phyloP scores from a whole-genome alignment of 2,329 filamentous ascomycete genomes.

The Zelopaecilomyces penicillatus region DNA sequence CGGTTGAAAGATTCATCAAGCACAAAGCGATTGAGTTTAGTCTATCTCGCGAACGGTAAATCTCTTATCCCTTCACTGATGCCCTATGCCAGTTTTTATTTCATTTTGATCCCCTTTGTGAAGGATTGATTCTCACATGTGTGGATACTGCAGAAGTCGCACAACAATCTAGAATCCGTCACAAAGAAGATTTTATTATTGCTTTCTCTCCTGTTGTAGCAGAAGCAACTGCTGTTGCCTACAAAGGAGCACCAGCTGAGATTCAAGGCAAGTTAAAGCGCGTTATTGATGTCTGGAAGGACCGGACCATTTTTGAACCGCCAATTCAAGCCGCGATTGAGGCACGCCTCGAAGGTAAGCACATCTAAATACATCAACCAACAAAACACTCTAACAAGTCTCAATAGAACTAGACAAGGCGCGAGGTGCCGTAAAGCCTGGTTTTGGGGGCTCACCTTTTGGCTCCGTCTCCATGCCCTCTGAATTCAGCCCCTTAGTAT shows the following conservation, averaged over 20 bases:
- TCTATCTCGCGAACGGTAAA: slow-evolving; percentile 92
- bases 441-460: slow-evolving; percentile 46
- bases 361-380: too few relatives aligned
- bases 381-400: background rate
- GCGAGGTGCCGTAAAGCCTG: slow-evolving; percentile 42
- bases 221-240: slow-evolving; percentile 82
- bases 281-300: slow-evolving; percentile 91
- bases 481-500: slow-evolving; percentile 69
- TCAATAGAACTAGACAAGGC: slow-evolving; percentile 53
- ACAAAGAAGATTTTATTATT: slow-evolving; percentile 84
- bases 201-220: slow-evolving; percentile 89
- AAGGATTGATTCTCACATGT: slow-evolving; percentile 1
- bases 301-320: slow-evolving; percentile 73
- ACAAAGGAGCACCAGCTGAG: slow-evolving; percentile 79
- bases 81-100: background rate
- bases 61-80: background rate
- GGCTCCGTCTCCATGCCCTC: slow-evolving; percentile 58
- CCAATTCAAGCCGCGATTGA: slow-evolving; percentile 78
- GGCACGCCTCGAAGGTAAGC: slow-evolving; percentile 64
- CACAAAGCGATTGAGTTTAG: slow-evolving; percentile 77
- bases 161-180: slow-evolving; percentile 88
- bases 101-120: slow-evolving; percentile 5
- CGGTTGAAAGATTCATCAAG: slow-evolving; percentile 80
- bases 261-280: slow-evolving; percentile 80
- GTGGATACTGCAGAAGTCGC: slow-evolving; percentile 62